Percentiles rank a stretch among this genome's conserved stretches.
Evolutionary conservation across 2,329 filamentous ascomycete genomes (phyloP).

Genomic region (Sordariomycetes sp.): DNA sequence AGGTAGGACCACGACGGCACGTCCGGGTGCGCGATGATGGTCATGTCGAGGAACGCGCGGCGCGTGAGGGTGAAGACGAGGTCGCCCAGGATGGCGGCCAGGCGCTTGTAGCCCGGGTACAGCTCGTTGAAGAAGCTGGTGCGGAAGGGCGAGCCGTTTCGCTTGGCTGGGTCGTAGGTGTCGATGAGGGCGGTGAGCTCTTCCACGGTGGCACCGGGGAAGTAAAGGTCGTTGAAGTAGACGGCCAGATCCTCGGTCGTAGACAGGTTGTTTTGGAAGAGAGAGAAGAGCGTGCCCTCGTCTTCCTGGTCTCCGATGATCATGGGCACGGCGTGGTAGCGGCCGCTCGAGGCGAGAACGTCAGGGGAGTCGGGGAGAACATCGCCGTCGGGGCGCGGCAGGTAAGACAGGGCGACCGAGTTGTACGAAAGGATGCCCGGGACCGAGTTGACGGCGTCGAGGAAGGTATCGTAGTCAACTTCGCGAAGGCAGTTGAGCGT

Average conservation of each 20-base stretch:
- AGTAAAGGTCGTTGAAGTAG: slow-evolving; percentile 55
- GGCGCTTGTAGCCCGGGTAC: slow-evolving; percentile 69
- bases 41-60: slow-evolving; percentile 48
- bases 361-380: slow-evolving; percentile 57
- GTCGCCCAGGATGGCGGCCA: slow-evolving; percentile 69
- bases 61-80: slow-evolving; percentile 65
- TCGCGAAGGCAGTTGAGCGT: slow-evolving; percentile 58
- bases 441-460: slow-evolving; percentile 60
- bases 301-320: slow-evolving; percentile 70
- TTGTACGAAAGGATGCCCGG: slow-evolving; percentile 59
- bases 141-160: slow-evolving; percentile 61
- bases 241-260: slow-evolving; percentile 46
- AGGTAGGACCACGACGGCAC: slow-evolving; percentile 70
- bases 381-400: slow-evolving; percentile 63
- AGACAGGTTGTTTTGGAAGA: slow-evolving; percentile 62
- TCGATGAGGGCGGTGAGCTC: slow-evolving; percentile 47
- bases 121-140: slow-evolving; percentile 60
- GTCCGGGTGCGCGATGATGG: slow-evolving; percentile 36
- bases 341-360: slow-evolving; percentile 37
- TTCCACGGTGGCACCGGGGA: slow-evolving; percentile 40
- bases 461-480: slow-evolving; percentile 48
- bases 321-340: slow-evolving; percentile 38
- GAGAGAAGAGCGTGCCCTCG: slow-evolving; percentile 65
- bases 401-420: slow-evolving; percentile 61
- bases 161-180: slow-evolving; percentile 49